These are phyloP conservation scores for Bacterosira constricta DNA, from an alignment of 108 stramenopile species.

Conservation along the genomic window DNA sequence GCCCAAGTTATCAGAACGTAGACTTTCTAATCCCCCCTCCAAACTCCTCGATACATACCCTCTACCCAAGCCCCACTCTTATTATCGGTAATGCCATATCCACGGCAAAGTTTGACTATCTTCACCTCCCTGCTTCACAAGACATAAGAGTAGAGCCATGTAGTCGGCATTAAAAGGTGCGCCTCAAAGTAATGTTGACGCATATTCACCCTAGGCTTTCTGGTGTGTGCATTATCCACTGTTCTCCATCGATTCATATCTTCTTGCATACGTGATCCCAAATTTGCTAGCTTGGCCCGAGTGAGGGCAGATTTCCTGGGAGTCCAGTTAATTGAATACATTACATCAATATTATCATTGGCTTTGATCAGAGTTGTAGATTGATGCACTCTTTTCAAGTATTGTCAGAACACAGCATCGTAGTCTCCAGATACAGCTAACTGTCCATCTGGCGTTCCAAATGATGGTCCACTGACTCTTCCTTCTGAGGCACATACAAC, in stretches of 20 bases:
- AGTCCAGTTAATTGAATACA: neutral
- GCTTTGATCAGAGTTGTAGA: neutral
- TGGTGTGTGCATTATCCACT: neutral
- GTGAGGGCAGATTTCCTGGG: neutral
- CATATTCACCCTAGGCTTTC: neutral
- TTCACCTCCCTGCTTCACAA: too few relatives aligned
- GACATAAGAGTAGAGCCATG: conserved; percentile 5
- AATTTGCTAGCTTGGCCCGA: neutral
- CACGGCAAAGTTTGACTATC: too few relatives aligned
- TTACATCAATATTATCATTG: conserved; percentile 1
- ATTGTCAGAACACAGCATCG: conserved; percentile 6
- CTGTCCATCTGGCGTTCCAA: neutral
- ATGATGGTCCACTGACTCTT: neutral
- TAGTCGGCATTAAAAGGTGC: neutral
- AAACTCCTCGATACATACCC: too few relatives aligned
- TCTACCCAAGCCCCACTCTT: too few relatives aligned
- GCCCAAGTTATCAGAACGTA: too few relatives aligned
- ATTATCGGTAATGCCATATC: too few relatives aligned
- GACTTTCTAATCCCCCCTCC: too few relatives aligned
- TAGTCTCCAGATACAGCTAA: neutral
- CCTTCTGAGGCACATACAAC: neutral
- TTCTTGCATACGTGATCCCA: neutral
- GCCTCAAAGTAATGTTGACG: conserved; percentile 11
- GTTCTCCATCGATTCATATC: conserved; percentile 5
- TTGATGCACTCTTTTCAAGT: neutral